Base-by-base conservation (phyloP, 129 eudicot genomes). In the Tagetes erecta region DNA sequence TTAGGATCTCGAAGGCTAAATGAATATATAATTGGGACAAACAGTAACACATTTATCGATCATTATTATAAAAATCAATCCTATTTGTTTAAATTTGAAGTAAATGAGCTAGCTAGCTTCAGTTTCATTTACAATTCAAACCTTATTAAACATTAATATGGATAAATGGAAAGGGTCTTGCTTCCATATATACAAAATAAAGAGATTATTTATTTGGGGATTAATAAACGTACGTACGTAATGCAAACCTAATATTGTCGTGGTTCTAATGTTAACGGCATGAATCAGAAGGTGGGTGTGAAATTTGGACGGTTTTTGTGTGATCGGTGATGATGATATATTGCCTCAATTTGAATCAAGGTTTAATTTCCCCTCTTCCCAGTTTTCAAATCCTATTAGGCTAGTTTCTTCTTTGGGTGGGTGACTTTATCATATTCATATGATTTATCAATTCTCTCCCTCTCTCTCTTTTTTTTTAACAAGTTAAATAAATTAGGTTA, bases 71-170 rank as follows among this genome's bases (percentile, higher is more conserved):
- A 20, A 20, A 20, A 20, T 20, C 27, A 20, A 20, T 20, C 27
- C 27, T 20, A 20, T 20, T 20, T 20, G 27, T 20, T 20, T 20
- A 20, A 20, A 20, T 20, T 20, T 20, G 27, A 20, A 20, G 27
- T 57, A 59, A 73, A 73, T 35, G 69, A 73, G 57, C 27, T 20
- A 0, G 27, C 27, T 20, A 20, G 27, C 46, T 73, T 45, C 59
- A 45, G 45, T 58, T 59, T 67, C 40, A 73, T 45, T 59, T 73
- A 44, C 45, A 34, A 10, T 49, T 58, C 69, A 59, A 58, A 7
- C 12, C 6, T 37, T 56, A 31, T 3, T 56, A n/a, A 52, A 52
- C 27, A 56, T 56, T 56, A 56, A 8, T 12, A 20, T 20, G 27
- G 60, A 14, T 53, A 55, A 6, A 55, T 55, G 62, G 9, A 7